A percentile compares a stretch with the other conserved stretches of the same genome.
phyloP scores from a whole-genome alignment of 208 protist species.

The Trichomonas gallinae region DNA sequence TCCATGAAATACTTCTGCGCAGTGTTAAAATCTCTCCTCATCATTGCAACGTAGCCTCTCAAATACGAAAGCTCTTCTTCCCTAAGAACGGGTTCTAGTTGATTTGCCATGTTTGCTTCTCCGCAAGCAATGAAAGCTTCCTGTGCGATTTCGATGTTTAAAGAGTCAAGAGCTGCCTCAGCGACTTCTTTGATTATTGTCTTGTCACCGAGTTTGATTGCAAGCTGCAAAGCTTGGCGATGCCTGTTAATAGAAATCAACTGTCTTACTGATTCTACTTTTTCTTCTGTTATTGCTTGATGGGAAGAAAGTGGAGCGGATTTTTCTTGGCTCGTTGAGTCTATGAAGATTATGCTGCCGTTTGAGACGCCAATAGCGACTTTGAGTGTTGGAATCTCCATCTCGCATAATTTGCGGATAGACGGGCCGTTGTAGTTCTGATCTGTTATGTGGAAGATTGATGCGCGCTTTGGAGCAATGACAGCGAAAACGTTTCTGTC shows the following conservation, averaged over 20 bases:
- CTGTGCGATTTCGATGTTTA: background rate
- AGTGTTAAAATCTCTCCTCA: background rate
- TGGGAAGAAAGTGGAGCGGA: background rate
- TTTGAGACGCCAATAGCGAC: background rate
- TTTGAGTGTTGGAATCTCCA: background rate
- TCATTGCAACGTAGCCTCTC: background rate
- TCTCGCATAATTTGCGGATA: background rate
- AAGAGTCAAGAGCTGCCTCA: background rate
- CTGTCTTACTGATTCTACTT: background rate
- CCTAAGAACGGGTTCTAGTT: background rate
- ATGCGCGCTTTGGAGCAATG: background rate
- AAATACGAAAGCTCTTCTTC: background rate
- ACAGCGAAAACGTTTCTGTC: background rate
- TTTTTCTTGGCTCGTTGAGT: background rate
- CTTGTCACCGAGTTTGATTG: background rate
- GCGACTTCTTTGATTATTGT: background rate
- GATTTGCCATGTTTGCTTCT: background rate
- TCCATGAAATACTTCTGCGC: background rate
- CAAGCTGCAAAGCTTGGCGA: background rate
- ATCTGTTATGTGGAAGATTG: background rate
- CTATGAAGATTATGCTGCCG: background rate
- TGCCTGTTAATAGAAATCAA: background rate
- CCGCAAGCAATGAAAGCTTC: background rate
- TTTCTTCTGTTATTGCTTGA: background rate
- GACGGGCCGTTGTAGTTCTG: background rate